These are phyloP conservation scores for Dendrobium nobile DNA, from an alignment of 106 monocot genomes.

Conservation along the genomic window DNA sequence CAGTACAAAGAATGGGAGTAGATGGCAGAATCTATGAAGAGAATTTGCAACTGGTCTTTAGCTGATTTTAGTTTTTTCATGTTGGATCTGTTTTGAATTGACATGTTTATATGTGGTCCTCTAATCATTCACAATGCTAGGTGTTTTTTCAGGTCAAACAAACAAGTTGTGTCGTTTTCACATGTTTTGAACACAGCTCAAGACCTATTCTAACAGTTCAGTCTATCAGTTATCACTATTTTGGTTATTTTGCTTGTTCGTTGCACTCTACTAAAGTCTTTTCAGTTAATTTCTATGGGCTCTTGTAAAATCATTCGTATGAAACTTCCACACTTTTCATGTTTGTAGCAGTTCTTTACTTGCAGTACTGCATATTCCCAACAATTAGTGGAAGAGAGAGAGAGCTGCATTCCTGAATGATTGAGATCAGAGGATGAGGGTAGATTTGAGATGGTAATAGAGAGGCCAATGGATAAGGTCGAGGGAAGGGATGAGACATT, in stretches of 20 bases:
- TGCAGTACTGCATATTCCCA: not conserved
- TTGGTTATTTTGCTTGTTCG: not conserved
- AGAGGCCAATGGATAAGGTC: not conserved
- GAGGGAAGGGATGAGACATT: not conserved
- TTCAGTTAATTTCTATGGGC: not conserved
- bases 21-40: not conserved
- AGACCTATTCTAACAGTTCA: not conserved
- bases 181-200: not conserved
- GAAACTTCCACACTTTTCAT: not conserved
- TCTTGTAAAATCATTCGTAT: not conserved
- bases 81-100: not conserved
- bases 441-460: not conserved
- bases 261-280: not conserved
- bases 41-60: not conserved
- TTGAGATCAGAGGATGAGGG: not conserved
- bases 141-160: not conserved
- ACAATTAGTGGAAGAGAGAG: not conserved
- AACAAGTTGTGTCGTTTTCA: not conserved
- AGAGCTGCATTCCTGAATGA: not conserved
- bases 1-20: not conserved
- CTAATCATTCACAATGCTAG: not conserved
- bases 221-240: not conserved
- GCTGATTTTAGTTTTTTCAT: not conserved
- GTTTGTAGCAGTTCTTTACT: not conserved
- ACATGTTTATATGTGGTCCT: not conserved